phyloP scores from a whole-genome alignment of 2,329 filamentous ascomycete genomes.

The Aureobasidium sp. region DNA sequence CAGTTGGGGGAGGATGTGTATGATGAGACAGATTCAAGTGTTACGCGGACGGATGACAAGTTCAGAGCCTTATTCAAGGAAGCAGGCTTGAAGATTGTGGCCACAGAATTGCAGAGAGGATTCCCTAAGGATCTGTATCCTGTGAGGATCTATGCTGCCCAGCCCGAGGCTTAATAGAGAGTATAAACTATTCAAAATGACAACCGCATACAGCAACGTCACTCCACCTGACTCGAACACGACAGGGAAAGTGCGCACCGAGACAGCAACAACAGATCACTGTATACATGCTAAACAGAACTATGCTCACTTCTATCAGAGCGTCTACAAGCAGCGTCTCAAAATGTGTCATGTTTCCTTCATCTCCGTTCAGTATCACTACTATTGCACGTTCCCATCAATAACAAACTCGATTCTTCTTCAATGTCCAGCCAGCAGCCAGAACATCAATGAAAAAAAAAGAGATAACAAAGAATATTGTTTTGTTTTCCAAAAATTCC shows the following conservation, averaged over 20 bases:
- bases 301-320: too few species aligned
- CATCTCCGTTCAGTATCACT: not conserved
- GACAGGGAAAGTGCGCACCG: not conserved
- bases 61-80: conserved; percentile 61
- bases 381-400: not conserved
- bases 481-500: conserved; percentile 65
- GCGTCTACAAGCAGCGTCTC: too few species aligned
- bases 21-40: conserved; percentile 65
- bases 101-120: conserved; percentile 62
- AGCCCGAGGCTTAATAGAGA: conserved; percentile 31
- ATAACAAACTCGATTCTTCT: conserved; percentile 31
- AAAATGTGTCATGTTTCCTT: too few species aligned
- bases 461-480: conserved; percentile 20
- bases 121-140: conserved; percentile 62
- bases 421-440: conserved; percentile 37
- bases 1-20: conserved; percentile 54
- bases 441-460: conserved; percentile 45
- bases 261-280: not conserved
- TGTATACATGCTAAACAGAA: not conserved
- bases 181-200: not conserved
- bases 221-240: not conserved
- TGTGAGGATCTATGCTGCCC: conserved; percentile 70
- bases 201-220: not conserved
- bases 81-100: conserved; percentile 60
- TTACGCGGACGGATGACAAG: conserved; percentile 67